Evolutionary conservation across 345 rosid genomes (phyloP).

Genomic region (Atalantia buxifolia): DNA sequence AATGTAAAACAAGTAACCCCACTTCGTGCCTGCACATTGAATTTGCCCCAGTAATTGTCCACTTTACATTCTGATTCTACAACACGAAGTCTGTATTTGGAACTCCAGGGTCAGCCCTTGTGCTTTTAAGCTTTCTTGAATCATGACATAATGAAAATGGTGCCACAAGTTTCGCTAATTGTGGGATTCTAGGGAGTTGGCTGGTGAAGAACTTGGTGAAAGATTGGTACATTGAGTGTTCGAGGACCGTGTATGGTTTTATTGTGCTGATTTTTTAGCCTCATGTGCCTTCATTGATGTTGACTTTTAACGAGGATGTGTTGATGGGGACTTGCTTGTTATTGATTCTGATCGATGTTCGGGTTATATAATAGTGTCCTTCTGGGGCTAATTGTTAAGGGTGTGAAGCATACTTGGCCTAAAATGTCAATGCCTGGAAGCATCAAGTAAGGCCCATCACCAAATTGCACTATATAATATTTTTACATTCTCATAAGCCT

Average conservation of each 20-base stretch:
- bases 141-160: conserved; percentile 22
- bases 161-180: neutral
- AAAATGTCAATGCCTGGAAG: conserved; percentile 12
- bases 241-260: conserved; percentile 20
- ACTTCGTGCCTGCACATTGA: conserved; percentile 19
- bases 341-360: conserved; percentile 18
- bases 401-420: conserved; percentile 14
- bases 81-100: conserved; percentile 27
- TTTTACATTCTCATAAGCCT: too few species aligned
- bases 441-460: conserved; percentile 21
- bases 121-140: neutral
- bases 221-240: conserved; percentile 21
- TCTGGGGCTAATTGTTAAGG: conserved; percentile 17
- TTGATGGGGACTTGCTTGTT: conserved; percentile 10
- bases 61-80: conserved; percentile 4
- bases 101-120: conserved; percentile 8
- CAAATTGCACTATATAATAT: neutral
- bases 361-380: conserved; percentile 23
- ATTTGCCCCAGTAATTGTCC: conserved; percentile 29
- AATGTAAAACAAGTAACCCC: conserved; percentile 30
- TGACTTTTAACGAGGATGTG: neutral
- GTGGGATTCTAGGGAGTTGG: conserved; percentile 6
- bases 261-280: conserved; percentile 27
- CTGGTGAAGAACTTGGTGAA: conserved; percentile 13
- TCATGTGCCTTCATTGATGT: conserved; percentile 7